Conservation (phyloP, 2,329 filamentous ascomycete genomes). For the Cercospora zeae-maydis region DNA sequence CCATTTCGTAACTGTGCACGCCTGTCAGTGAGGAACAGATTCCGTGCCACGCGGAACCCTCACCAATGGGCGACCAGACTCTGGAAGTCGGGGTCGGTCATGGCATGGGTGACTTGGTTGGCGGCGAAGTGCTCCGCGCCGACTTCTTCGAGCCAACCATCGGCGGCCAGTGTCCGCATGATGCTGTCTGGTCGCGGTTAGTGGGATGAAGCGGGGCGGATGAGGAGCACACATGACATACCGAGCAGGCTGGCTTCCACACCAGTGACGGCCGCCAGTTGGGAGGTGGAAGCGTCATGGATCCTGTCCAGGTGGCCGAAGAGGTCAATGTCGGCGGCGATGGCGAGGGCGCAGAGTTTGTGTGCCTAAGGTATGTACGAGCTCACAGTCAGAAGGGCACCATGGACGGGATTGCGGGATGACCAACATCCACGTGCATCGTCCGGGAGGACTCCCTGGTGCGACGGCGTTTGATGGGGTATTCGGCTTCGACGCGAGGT, state of each 20-base stretch:
- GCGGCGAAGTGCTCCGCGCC: not conserved
- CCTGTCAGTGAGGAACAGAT: not conserved
- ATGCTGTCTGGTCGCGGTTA: not conserved
- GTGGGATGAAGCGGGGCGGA: not conserved
- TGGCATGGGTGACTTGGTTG: conserved; percentile 6
- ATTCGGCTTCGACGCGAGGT: not conserved
- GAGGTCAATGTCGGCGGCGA: conserved; percentile 4
- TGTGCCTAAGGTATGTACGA: not conserved
- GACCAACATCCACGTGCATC: not conserved
- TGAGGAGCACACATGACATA: not conserved
- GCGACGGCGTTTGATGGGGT: conserved; percentile 1
- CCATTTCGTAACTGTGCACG: not conserved
- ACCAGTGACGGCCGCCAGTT: not conserved
- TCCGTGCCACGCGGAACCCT: not conserved
- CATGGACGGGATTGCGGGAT: not conserved
- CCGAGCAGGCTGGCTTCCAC: not conserved
- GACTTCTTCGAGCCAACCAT: conserved; percentile 1
- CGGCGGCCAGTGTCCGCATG: not conserved
- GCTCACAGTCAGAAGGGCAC: not conserved
- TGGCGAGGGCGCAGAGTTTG: conserved; percentile 1
- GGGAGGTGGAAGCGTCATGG: not conserved
- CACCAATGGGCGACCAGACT: conserved; percentile 4
- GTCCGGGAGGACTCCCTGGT: not conserved
- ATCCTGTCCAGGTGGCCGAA: not conserved
- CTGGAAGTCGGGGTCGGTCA: conserved; percentile 8